Evolutionary conservation across 2,329 filamentous ascomycete species (phyloP), one percentile per base, ranked within the genome.

Genomic region (Teratosphaeriaceae sp.): DNA sequence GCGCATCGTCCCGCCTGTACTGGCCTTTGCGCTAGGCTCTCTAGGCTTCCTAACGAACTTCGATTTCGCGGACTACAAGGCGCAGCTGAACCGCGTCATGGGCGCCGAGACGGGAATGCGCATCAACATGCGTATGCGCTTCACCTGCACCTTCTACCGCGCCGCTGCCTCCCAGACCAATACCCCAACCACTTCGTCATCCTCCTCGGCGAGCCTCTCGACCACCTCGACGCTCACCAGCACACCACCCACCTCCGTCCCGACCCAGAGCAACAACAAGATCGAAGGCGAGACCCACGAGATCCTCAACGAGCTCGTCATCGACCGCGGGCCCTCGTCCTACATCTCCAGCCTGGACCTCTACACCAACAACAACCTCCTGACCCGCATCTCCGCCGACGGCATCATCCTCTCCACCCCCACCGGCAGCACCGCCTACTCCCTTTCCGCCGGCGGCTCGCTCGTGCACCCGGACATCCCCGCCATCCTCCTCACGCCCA

Each of bases 361-460:
- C 9, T 97, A 94, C 63, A 92, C 89, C 50, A 92, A 98, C 61
- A 85, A 94, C 60, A 88, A 94, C 65, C 82, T 96, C 33, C 76
- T 98, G 55, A 98, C 92, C 13, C 87, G 96, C 40, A 86, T 98
- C 37, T 89, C 95, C 68, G 92, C 92, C 24, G 92, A 98, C 59
- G 92, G 92, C 43, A 95, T 89, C 69, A 98, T 98, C 60, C 94
- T 98, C 65, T 94, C 87, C 35, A 98, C 92, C 0, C 92, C 92
- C 1, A 98, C 92, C 22, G 92, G 82, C 58, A 73, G 64, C 46
- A 98, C 92, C 3, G 92, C 92, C 22, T 98, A 98, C 65, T 96
- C 89, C 2, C 80, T 98, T 22, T 96, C 89, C 9, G 92, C 92
- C 13, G 92, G 92, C 47, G 92, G 92, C 55, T 94, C 88, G 18